Conservation (phyloP, 441 rosid genomes). For the Jatropha podagrica region DNA sequence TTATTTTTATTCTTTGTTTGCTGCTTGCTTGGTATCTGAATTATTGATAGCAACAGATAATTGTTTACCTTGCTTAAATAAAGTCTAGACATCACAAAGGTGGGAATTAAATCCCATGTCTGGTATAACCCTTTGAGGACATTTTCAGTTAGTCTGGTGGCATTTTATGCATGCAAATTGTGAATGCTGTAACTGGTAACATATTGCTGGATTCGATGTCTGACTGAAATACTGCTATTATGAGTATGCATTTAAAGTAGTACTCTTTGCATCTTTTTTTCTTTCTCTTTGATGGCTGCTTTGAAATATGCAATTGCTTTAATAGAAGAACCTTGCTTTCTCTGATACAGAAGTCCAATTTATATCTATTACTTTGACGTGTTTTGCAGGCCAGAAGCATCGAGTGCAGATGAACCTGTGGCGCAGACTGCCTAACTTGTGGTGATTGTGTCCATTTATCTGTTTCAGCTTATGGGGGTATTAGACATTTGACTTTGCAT, state of each 20-base stretch:
- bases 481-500: constrained; percentile 11
- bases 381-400: constrained; percentile 57
- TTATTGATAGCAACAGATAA: not conserved
- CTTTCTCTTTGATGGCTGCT: not conserved
- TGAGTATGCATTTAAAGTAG: not conserved
- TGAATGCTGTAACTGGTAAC: not conserved
- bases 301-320: not conserved
- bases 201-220: not conserved
- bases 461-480: constrained; percentile 7
- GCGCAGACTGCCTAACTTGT: constrained; percentile 61
- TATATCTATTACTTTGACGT: constrained; percentile 13
- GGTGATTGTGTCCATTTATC: not conserved
- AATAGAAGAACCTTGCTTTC: not conserved
- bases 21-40: not conserved
- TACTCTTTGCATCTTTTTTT: not conserved
- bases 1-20: not conserved
- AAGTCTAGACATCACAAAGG: not conserved
- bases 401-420: constrained; percentile 53
- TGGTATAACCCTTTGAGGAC: not conserved
- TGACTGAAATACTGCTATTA: not conserved
- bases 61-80: too few relatives aligned
- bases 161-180: not conserved
- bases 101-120: not conserved
- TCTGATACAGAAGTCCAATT: not conserved
- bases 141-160: not conserved